Conservation (phyloP, 2,329 filamentous ascomycete species). For the Neophaeococcomyces aloes region DNA sequence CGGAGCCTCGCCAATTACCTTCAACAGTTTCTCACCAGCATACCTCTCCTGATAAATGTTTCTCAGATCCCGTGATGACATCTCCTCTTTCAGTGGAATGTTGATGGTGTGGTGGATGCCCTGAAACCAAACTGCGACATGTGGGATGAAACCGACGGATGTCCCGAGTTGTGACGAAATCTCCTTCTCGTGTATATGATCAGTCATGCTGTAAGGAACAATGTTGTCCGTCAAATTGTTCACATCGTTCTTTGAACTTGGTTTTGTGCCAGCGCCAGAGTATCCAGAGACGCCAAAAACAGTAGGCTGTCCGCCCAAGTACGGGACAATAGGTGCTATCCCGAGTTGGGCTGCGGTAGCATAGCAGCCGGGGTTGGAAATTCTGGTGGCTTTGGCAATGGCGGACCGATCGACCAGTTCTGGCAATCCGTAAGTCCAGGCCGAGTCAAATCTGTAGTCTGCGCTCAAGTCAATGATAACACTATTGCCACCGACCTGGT, state of each 20-base stretch:
- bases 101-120: conserved; percentile 89
- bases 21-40: conserved; percentile 89
- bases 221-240: conserved; percentile 74
- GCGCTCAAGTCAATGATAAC: conserved; percentile 91
- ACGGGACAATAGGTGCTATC: conserved; percentile 68
- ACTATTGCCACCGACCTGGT: conserved; percentile 58
- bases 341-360: conserved; percentile 86
- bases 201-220: conserved; percentile 81
- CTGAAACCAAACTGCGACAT: conserved; percentile 95
- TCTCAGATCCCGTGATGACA: conserved; percentile 84
- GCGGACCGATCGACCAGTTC: conserved; percentile 68
- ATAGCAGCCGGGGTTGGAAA: conserved; percentile 91
- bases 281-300: conserved; percentile 90
- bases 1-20: conserved; percentile 79
- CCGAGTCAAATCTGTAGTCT: conserved; percentile 79
- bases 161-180: conserved; percentile 68
- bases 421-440: conserved; percentile 83
- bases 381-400: conserved; percentile 68
- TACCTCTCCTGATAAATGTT: conserved; percentile 94
- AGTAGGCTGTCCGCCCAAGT: conserved; percentile 67
- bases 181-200: conserved; percentile 90
- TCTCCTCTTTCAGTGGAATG: conserved; percentile 72
- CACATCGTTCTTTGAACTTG: conserved; percentile 85
- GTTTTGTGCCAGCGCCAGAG: conserved; percentile 90
- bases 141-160: conserved; percentile 75